Evolutionary conservation across 176 grass and related monocot genomes (phyloP).

Genomic region (Elymus sibiricus): DNA sequence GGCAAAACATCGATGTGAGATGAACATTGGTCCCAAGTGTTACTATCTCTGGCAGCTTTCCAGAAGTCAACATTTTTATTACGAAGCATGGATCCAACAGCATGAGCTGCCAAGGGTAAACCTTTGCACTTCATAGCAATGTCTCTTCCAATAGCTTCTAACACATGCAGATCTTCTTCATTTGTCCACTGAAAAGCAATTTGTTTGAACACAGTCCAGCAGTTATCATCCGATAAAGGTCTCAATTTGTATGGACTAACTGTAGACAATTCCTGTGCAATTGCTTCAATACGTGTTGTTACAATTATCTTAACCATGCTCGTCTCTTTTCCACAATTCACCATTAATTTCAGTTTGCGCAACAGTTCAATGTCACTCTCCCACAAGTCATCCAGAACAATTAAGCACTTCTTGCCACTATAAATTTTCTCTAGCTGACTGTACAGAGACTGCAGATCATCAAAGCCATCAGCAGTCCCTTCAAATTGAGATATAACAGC

Average conservation of each 20-base stretch:
- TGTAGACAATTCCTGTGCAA: slow-evolving; percentile 5
- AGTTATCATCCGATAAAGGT: neutral
- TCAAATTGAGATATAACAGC: neutral
- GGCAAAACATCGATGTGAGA: neutral
- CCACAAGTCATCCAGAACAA: slow-evolving; percentile 21
- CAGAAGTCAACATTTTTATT: slow-evolving; percentile 4
- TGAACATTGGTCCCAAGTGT: neutral
- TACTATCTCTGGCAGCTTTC: slow-evolving; percentile 13
- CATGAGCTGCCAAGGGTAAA: slow-evolving; percentile 6
- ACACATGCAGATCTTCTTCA: neutral
- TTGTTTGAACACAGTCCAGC: slow-evolving; percentile 2
- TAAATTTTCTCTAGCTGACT: neutral
- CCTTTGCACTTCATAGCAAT: slow-evolving; percentile 11
- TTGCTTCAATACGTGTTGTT: neutral
- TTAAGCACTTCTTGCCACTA: neutral
- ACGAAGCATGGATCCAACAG: slow-evolving; percentile 10
- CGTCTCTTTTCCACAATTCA: neutral
- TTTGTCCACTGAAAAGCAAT: neutral
- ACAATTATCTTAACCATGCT: slow-evolving; percentile 6
- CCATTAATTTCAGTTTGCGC: neutral
- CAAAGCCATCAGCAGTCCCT: neutral
- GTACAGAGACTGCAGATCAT: neutral
- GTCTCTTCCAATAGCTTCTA: slow-evolving; percentile 1
- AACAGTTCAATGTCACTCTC: slow-evolving; percentile 3
- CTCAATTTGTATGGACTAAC: neutral